These are phyloP conservation scores for Aspergillus ibericus DNA, from an alignment of 2,329 filamentous ascomycete species.

Conservation along the genomic window DNA sequence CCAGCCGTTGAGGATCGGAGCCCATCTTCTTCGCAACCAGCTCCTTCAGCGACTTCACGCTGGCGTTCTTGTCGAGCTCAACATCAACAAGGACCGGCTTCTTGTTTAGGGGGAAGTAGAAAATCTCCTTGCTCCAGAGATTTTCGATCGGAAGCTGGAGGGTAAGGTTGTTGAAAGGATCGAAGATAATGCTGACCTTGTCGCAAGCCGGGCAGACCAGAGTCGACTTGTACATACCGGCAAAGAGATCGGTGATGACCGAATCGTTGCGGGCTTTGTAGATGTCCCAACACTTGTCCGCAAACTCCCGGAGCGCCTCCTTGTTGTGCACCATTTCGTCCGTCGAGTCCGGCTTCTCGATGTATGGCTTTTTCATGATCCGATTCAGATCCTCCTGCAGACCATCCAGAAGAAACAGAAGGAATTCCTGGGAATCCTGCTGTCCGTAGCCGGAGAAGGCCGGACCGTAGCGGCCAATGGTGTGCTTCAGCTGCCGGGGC, in stretches of 20 bases:
- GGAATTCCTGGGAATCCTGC: conserved; percentile 95
- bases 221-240: conserved; percentile 97
- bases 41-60: conserved; percentile 53
- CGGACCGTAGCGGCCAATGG: conserved; percentile 76
- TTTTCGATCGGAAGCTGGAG: conserved; percentile 86
- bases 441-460: conserved; percentile 93
- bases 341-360: conserved; percentile 95
- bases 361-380: conserved; percentile 93
- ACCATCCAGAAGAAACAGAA: conserved; percentile 91
- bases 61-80: conserved; percentile 70
- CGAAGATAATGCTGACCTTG: conserved; percentile 98
- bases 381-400: conserved; percentile 94
- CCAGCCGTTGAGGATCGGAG: conserved; percentile 59
- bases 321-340: conserved; percentile 90
- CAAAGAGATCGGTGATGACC: conserved; percentile 91
- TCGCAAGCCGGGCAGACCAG: conserved; percentile 86
- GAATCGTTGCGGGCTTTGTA: conserved; percentile 92
- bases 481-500: conserved; percentile 78
- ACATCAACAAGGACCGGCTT: conserved; percentile 70
- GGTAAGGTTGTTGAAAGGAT: conserved; percentile 93
- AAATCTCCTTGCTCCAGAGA: conserved; percentile 72
- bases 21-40: conserved; percentile 56
- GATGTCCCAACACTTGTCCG: conserved; percentile 85
- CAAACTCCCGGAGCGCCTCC: conserved; percentile 77
- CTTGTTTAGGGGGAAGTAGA: conserved; percentile 74